These are phyloP conservation scores for Stereocaulon alpinum DNA, from an alignment of 495 filamentous ascomycete genomes.

Conservation along the genomic window DNA sequence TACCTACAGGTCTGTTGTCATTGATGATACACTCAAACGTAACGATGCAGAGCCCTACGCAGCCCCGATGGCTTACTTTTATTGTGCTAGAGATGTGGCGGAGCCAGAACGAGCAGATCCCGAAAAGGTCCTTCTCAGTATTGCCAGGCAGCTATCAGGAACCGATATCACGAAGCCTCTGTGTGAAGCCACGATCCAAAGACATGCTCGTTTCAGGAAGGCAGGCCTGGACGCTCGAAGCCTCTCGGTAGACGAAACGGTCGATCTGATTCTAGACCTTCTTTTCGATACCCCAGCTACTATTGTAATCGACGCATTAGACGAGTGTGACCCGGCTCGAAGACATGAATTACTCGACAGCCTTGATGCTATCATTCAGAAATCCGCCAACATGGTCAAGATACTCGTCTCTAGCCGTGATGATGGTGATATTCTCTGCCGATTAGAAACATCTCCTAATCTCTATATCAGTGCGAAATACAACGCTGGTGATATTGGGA, in stretches of 20 bases:
- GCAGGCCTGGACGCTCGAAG: too few species aligned
- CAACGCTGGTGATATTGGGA: conserved; percentile 26
- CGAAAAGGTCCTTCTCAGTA: too few species aligned
- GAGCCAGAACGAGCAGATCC: conserved; percentile 25
- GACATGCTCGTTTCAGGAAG: too few species aligned
- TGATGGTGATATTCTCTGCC: conserved; percentile 27
- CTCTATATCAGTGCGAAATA: conserved; percentile 29
- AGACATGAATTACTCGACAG: conserved; percentile 28
- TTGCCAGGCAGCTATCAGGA: too few species aligned
- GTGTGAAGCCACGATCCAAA: too few species aligned
- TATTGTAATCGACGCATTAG: conserved; percentile 38
- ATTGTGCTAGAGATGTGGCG: conserved; percentile 11
- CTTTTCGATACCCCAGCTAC: conserved; percentile 17
- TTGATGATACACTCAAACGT: too few species aligned
- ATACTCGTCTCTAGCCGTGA: conserved; percentile 39
- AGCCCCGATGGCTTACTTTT: conserved; percentile 1
- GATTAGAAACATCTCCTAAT: conserved; percentile 21
- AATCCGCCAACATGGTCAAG: conserved; percentile 28
- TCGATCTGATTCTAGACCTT: conserved; percentile 20
- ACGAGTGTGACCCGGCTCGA: conserved; percentile 31
- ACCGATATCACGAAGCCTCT: too few species aligned
- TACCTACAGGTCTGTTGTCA: too few species aligned
- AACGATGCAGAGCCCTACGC: too few species aligned
- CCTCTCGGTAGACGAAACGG: conserved; percentile 21
- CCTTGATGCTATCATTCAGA: conserved; percentile 23